Percentiles rank a stretch among this genome's conserved stretches.
Evolutionary conservation across 2,329 filamentous ascomycete genomes (phyloP).

Genomic region (Claviceps monticola): DNA sequence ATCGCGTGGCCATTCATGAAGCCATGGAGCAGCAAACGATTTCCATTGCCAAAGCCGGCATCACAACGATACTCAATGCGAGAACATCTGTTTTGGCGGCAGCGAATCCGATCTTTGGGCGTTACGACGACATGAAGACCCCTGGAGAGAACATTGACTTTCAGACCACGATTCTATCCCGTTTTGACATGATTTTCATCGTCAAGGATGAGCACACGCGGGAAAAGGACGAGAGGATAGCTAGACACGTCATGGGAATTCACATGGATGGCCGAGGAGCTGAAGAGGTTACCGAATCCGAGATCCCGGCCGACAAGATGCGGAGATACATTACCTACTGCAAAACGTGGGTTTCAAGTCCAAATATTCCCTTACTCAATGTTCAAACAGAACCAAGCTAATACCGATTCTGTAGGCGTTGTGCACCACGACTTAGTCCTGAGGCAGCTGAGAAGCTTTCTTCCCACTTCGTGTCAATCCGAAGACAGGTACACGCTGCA

Average conservation of each 20-base stretch:
- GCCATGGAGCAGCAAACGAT: constrained; percentile 99
- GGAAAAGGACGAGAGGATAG: constrained; percentile 81
- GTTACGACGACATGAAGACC: constrained; percentile 95
- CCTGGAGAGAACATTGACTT: constrained; percentile 99
- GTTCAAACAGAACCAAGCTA: constrained; percentile 12
- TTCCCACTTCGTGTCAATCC: constrained; percentile 92
- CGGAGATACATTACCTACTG: constrained; percentile 95
- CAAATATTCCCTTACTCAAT: constrained; percentile 38
- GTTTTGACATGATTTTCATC: constrained; percentile 99
- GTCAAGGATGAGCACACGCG: constrained; percentile 90
- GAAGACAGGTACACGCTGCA: constrained; percentile 80
- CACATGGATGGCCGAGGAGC: constrained; percentile 82
- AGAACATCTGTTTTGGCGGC: constrained; percentile 89
- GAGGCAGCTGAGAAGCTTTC: constrained; percentile 93
- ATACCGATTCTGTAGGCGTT: constrained; percentile 45
- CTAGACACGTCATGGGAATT: constrained; percentile 92
- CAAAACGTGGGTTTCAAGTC: constrained; percentile 54
- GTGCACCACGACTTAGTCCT: constrained; percentile 76
- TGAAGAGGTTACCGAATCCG: constrained; percentile 72
- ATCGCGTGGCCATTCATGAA: constrained; percentile 95
- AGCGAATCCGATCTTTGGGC: constrained; percentile 92
- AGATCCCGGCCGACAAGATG: constrained; percentile 94
- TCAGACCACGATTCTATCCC: constrained; percentile 92
- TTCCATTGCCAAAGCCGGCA: constrained; percentile 95
- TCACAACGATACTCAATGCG: constrained; percentile 94